Base-by-base conservation (phyloP, 306 rosid genomes). In the Phaseolus lunatus region DNA sequence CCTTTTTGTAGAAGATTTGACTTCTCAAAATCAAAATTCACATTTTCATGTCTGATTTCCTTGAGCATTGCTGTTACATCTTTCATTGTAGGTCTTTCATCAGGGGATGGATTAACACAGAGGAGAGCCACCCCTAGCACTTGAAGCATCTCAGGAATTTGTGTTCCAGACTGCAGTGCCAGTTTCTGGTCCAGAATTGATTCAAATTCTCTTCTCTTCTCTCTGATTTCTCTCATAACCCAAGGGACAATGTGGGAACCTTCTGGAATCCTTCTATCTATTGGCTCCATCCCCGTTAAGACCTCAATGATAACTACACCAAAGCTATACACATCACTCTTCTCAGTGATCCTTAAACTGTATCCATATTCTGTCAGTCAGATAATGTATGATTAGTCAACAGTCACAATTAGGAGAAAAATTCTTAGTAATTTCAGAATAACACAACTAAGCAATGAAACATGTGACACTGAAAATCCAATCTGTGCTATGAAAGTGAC, bases 291-390 rank as follows among this genome's bases (percentile, higher is more conserved):
- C 27, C 94, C 94, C 0, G 94, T 91, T 52, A 91, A 80, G 59
- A 88, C 78, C 91, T 91, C 97, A 11, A 91, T 77, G 16, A 91
- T 85, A 70, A 91, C 92, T 47, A 91, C 94, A 2, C 97, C 97
- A 52, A 86, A 91, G 78, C 97, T 91, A 24, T 91, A 91, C 77
- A 91, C 97, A 75, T 91, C 97, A 72, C 97, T 89, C 73, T 89
- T 91, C 80, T 85, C 94, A 64, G 97, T 91, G 89, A 91, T 89
- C 88, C 88, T 88, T 81, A 86, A 72, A 76, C 92, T 91, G 84
- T 91, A 91, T 67, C 94, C 97, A 72, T 89, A 89, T 65, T 91
- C 97, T 91, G 92, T 78, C 75, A 23, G 49, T 70, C 22, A 68
- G 6, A 72, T n/a, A 73, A 44, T 16, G 73, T 41, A 4, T 43